Evolutionary conservation across 164 flowering plant species (phyloP).

Genomic region (Houttuynia cordata): DNA sequence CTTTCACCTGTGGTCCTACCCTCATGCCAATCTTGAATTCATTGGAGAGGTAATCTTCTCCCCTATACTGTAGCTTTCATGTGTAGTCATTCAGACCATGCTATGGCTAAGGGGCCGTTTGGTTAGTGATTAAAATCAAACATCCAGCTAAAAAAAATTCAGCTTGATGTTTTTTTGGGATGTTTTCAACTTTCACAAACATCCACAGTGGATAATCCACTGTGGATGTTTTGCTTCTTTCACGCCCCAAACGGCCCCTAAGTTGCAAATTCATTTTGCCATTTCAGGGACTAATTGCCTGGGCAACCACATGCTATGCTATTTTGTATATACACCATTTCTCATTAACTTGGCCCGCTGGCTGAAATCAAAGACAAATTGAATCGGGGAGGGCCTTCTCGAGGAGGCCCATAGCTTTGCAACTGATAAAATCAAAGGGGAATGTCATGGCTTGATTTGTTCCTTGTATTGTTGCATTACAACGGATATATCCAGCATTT

Average conservation of each 20-base stretch:
- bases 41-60: conserved; percentile 51
- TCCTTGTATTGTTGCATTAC: no score
- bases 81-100: not conserved
- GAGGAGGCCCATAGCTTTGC: not conserved
- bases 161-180: no score
- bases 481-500: no score
- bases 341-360: conserved; percentile 58
- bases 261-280: not conserved
- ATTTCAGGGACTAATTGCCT: conserved; percentile 58
- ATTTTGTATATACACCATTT: conserved; percentile 76
- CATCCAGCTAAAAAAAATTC: no score
- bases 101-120: no score
- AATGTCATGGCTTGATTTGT: no score
- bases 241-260: no score
- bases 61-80: not conserved
- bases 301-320: conserved; percentile 89
- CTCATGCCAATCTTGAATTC: conserved; percentile 57
- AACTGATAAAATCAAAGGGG: no score
- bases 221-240: no score
- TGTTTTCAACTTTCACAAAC: no score
- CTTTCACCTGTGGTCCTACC: conserved; percentile 79
- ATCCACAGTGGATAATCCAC: no score
- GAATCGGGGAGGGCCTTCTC: not conserved
- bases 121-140: no score
- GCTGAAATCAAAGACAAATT: conserved; percentile 29